Evolutionary conservation across 164 flowering plant genomes (phyloP).

Genomic region (Kingdonia uniflora): DNA sequence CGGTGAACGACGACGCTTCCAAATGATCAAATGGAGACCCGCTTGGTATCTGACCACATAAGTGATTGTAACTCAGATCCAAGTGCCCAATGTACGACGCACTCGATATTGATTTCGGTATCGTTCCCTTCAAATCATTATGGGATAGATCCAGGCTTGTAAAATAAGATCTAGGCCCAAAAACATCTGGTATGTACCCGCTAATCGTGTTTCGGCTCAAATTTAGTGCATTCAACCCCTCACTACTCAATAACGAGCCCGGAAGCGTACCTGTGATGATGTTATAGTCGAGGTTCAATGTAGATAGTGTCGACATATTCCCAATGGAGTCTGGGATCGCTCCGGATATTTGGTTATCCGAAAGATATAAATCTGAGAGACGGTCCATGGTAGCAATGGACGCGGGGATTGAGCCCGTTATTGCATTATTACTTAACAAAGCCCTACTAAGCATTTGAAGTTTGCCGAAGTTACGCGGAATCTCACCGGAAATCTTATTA

Average conservation of each 20-base stretch:
- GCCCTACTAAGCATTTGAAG: constrained; percentile 75
- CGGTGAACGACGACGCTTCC: constrained; percentile 67
- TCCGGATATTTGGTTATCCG: constrained; percentile 48
- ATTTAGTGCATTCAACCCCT: constrained; percentile 47
- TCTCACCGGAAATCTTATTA: constrained; percentile 44
- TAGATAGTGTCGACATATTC: constrained; percentile 60
- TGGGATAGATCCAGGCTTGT: constrained; percentile 54
- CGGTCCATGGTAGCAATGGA: constrained; percentile 53
- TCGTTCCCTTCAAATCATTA: constrained; percentile 44
- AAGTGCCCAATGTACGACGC: constrained; percentile 74
- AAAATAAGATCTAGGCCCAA: constrained; percentile 65
- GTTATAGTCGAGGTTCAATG: constrained; percentile 63
- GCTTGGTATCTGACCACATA: constrained; percentile 67
- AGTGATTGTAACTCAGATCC: constrained; percentile 76
- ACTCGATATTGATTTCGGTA: constrained; percentile 48
- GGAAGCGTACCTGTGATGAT: constrained; percentile 53
- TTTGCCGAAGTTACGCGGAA: constrained; percentile 44
- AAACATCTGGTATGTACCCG: constrained; percentile 64
- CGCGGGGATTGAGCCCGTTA: constrained; percentile 49
- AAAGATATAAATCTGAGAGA: constrained; percentile 70
- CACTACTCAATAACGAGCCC: constrained; percentile 28
- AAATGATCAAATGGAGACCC: constrained; percentile 73
- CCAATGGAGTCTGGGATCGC: constrained; percentile 45
- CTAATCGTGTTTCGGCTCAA: constrained; percentile 53
- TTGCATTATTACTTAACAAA: constrained; percentile 41